These are phyloP conservation scores for Fusarium lyarnte DNA, from an alignment of 2,329 filamentous ascomycete genomes.

Conservation along the genomic window DNA sequence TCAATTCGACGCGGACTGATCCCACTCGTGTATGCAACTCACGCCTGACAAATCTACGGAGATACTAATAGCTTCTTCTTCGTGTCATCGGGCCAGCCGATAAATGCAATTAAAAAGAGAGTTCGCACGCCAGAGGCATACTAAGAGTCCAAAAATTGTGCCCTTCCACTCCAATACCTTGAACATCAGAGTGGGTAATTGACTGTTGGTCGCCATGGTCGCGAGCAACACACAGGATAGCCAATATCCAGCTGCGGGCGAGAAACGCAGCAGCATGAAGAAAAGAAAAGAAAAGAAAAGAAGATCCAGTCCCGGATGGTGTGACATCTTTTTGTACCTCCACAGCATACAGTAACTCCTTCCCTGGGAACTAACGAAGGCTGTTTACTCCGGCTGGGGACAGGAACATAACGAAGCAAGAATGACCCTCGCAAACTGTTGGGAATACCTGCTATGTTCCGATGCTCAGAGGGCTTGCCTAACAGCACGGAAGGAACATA, in stretches of 20 bases:
- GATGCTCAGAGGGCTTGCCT: no score
- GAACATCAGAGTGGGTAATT: neutral
- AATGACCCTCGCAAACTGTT: neutral
- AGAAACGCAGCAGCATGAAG: neutral
- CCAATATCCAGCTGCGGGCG: neutral
- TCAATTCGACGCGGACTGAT: neutral
- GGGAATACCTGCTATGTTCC: neutral
- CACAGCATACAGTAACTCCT: neutral
- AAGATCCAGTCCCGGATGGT: neutral
- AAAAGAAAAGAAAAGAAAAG: neutral
- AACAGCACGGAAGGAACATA: no score
- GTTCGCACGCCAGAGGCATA: neutral
- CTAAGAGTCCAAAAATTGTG: neutral
- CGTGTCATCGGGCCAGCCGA: neutral
- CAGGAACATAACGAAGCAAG: neutral
- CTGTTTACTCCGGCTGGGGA: no score
- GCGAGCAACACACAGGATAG: neutral
- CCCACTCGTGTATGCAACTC: neutral
- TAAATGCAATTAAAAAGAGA: conserved; percentile 7
- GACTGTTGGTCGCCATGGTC: neutral
- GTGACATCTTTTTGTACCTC: neutral
- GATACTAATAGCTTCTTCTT: neutral
- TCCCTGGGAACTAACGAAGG: neutral
- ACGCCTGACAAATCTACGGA: neutral
- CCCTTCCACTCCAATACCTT: neutral